Evolutionary conservation across 2,329 filamentous ascomycete genomes (phyloP).

Genomic region (Paracoccidioides brasiliensis): DNA sequence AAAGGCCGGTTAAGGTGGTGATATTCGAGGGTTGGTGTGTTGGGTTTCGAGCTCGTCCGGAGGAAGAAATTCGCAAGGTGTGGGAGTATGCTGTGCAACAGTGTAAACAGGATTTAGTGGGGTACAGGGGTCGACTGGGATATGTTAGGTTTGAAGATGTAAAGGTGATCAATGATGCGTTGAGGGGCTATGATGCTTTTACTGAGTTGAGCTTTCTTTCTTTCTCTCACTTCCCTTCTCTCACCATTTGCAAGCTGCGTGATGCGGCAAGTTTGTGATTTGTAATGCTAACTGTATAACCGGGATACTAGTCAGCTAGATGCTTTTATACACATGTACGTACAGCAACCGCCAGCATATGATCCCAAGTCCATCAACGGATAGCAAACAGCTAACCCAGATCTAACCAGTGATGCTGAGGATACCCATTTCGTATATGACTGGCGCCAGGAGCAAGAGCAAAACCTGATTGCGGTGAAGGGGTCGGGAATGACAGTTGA

Average conservation of each 20-base stretch:
- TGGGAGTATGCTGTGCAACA: constrained; percentile 36
- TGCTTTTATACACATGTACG: constrained; percentile 51
- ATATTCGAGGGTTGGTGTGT: constrained; percentile 88
- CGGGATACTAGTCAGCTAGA: constrained; percentile 37
- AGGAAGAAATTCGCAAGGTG: constrained; percentile 41
- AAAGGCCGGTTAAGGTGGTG: constrained; percentile 44
- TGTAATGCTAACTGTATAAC: not conserved
- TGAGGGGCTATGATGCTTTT: constrained; percentile 46
- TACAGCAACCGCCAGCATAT: constrained; percentile 3
- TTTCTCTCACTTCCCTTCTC: not conserved
- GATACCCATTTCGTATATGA: constrained; percentile 64
- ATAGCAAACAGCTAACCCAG: not conserved
- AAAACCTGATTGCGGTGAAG: constrained; percentile 49
- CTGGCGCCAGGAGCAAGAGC: constrained; percentile 75
- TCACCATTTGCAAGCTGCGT: not conserved
- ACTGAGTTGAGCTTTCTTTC: constrained; percentile 34
- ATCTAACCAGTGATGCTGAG: constrained; percentile 48
- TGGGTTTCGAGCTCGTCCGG: constrained; percentile 58
- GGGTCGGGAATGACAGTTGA: constrained; percentile 73
- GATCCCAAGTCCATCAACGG: not conserved
- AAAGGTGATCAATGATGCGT: constrained; percentile 44
- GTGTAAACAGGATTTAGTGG: constrained; percentile 29
- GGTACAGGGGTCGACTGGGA: constrained; percentile 41
- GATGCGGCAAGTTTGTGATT: not conserved
- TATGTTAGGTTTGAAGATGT: constrained; percentile 44